Evolutionary conservation across 2,329 filamentous ascomycete species (phyloP), one percentile per base, ranked within the genome.

Genomic region (Colletotrichum sp.): DNA sequence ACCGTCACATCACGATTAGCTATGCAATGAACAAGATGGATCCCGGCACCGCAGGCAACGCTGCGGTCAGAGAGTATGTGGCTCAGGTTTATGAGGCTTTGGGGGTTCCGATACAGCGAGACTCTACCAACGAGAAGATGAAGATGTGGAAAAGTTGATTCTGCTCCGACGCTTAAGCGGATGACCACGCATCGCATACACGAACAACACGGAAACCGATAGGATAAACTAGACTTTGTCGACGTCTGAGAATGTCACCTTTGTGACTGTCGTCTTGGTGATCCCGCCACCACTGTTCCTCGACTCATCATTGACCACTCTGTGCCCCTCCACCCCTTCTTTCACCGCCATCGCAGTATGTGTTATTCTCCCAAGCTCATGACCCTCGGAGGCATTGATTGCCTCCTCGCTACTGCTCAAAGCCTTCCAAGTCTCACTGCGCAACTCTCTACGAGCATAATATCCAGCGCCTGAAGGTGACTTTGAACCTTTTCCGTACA

Each of bases 11-110:
- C 74, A 89, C 87, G 0, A 84, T 89, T 34, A 79, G 80, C 0
- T 89, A 89, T 80, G 79, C 82, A 4, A 88, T 89, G 87, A 89
- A 88, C 74, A 86, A 83, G 70, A 87, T 89, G 86, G 28, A 63
- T 0, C n/a, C 18, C 4, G 71, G 71, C 8, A 6, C 34, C 3
- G 59, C 59, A 8, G 74, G 70, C 8, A 76, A 73, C 8, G 21
- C 18, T 4, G 65, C 71, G 2, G n/a, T 75, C 4, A 49, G 24
- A 13, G 26, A 65, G 6, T 76, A 76, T 21, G 65, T 76, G 28
- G 71, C 57, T 8, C 70, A 72, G n/a, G 15, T 76, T 21, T 75
- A 76, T 7, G 60, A 75, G 52, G 71, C 71, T 8, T 26, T 76
- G n/a, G 74, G 32, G 13, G 74, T 76, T 5, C 32, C 55, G 5